Evolutionary conservation across 768 basidiomycete genomes (phyloP), one percentile per base, ranked within the genome.

Genomic region (Leucogyrophana mollusca): DNA sequence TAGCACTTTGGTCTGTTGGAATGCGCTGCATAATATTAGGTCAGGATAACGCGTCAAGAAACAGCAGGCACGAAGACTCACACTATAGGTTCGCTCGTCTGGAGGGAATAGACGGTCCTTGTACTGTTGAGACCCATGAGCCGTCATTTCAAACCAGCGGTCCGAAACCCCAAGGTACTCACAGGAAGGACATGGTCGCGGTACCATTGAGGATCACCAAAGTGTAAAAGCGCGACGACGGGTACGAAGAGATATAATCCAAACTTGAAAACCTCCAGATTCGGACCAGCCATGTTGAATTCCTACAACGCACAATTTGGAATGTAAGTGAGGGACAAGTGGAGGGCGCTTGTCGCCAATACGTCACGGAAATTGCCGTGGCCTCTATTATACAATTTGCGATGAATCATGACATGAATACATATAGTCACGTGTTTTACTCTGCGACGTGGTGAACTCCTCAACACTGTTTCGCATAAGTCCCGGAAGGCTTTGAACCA

Each of bases 191-290:
- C 90, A 54, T 89, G 74, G 39, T 73, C 70, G 45, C 78, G 74
- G 59, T 93, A 94, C 91, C 91, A 94, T 34, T 85, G 80, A 4
- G 90, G 89, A 63, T 93, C 88, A 35, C 91, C 90, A 59, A 89
- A 93, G 65, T 92, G 87, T 40, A 91, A 69, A 58, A 94, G 77
- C 18, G 88, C 84, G 37, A 77, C 70, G 47, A 94, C 80, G 9
- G 91, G 91, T 48, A 91, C 82, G 56, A 90, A 90, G 46, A 94
- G 81, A 65, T 94, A 93, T 14, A 91, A 67, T 3, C 81, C 81
- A 56, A 94, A 94, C 69, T 92, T 93, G 83, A 93, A 90, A 14
- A 93, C 78, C 66, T 94, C 91, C 44, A 94, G 82, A 62, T 87
- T 89, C 27, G 88, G 82, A 9, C 87, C 83, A 2, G 75, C 87